Evolutionary conservation across 331 rosid species (phyloP), one percentile per base, ranked within the genome.

Genomic region (Cucumis variabilis): DNA sequence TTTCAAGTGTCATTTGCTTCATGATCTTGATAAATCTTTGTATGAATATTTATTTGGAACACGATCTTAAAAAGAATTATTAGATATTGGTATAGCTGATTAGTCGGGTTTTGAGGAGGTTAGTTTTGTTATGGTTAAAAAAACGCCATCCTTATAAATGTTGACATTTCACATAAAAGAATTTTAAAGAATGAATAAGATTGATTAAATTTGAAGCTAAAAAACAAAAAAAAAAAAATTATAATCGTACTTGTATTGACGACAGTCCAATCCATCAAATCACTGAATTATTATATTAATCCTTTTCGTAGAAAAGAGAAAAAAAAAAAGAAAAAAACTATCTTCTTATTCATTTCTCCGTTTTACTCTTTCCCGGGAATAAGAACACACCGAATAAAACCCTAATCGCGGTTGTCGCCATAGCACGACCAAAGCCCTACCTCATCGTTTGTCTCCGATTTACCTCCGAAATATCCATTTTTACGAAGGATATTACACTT

Each of bases 341-440:
- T 30, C 23, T 20, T 28, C 41, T 23, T 16, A 83, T 83, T 83
- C 23, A 83, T 63, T 83, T n/a, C 9, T 63, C 74, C 1, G 74
- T 82, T 23, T 63, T 55, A 53, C 69, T 23, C 73, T 30, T 63
- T 63, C 74, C 86, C 86, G 86, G 86, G 60, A 65, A 3, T 58
- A 30, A 3, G 53, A 33, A 33, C 86, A 60, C 86, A 33, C 86
- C 74, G 74, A 33, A 63, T 62, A 83, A 82, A 63, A 83, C 86
- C 86, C 86, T 83, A 83, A 83, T 65, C 74, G 73, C 86, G 23
- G 20, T 13, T 62, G 33, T 63, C n/a, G 58, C 58, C 10, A 21
- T 7, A 82, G 33, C 73, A 37, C 14, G 33, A 63, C 74, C 74
- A 13, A 41, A 41, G 60, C 86, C 74, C 74, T 83, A 63, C 74